Percentiles rank a stretch among this genome's conserved stretches.
These are phyloP conservation scores for Mortierella sp. DNA, from an alignment of 371 early-diverging fungal genomes.

Conservation along the genomic window DNA sequence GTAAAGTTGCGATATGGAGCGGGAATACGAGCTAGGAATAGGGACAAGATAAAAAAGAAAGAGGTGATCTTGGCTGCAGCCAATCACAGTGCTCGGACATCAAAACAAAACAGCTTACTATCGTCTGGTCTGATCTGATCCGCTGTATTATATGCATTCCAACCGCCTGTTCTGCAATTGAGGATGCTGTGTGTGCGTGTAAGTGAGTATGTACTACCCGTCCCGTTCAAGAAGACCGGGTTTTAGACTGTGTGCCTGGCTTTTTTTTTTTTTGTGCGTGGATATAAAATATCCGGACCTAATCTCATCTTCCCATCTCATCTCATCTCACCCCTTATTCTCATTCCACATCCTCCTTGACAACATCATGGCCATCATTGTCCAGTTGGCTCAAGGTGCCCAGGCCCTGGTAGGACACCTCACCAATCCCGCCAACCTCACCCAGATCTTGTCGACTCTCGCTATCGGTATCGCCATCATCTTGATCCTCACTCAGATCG, in stretches of 20 bases:
- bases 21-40: neutral
- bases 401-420: slow-evolving; percentile 50
- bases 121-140: slow-evolving; percentile 13
- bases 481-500: slow-evolving; percentile 48
- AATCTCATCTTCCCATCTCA: slow-evolving; percentile 7
- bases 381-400: slow-evolving; percentile 54
- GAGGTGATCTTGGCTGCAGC: slow-evolving; percentile 53
- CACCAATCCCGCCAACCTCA: slow-evolving; percentile 53
- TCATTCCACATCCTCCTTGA: slow-evolving; percentile 8
- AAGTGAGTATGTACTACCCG: too few species aligned
- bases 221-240: neutral
- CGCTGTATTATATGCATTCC: neutral
- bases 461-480: slow-evolving; percentile 44
- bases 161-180: neutral
- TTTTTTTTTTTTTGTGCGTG: neutral
- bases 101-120: neutral
- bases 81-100: slow-evolving; percentile 27
- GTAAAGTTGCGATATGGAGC: neutral
- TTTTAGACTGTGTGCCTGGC: slow-evolving; percentile 1
- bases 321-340: slow-evolving; percentile 12
- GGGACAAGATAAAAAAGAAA: slow-evolving; percentile 15
- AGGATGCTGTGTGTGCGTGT: too few species aligned
- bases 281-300: slow-evolving; percentile 9
- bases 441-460: slow-evolving; percentile 43
- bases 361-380: slow-evolving; percentile 54